These are phyloP conservation scores for Fusarium fracticaudum DNA, from an alignment of 2,329 filamentous ascomycete species.

Conservation along the genomic window DNA sequence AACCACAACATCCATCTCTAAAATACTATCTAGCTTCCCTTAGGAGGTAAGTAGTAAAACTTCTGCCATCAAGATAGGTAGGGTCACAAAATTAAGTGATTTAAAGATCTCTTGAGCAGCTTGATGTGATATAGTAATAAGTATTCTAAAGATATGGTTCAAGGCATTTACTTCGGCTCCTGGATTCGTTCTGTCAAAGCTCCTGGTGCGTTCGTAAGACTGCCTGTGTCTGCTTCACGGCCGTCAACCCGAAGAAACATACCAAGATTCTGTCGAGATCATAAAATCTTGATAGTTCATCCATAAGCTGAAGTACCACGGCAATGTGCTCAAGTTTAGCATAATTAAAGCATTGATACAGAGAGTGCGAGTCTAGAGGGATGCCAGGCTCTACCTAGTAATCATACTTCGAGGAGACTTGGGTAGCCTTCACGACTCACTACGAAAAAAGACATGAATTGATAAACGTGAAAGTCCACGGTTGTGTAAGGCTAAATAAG, in stretches of 20 bases:
- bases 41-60: background rate
- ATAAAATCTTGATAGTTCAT: background rate
- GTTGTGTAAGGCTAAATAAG: conserved; percentile 11
- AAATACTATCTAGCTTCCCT: background rate
- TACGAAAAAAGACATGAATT: background rate
- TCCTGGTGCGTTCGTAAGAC: background rate
- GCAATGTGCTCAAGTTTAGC: background rate
- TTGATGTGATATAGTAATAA: background rate
- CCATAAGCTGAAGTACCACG: background rate
- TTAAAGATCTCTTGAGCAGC: background rate
- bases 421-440: background rate
- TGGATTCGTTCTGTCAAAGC: background rate
- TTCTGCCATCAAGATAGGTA: background rate
- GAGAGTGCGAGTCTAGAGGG: background rate
- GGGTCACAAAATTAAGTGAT: background rate
- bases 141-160: background rate
- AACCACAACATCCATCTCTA: background rate
- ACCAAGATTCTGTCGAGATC: background rate
- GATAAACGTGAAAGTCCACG: conserved; percentile 5
- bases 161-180: background rate
- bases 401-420: background rate
- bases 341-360: background rate
- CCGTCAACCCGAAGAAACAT: background rate
- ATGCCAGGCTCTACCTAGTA: background rate
- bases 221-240: background rate